Conservation (phyloP, 2,329 filamentous ascomycete species). For the Botryotinia convoluta region DNA sequence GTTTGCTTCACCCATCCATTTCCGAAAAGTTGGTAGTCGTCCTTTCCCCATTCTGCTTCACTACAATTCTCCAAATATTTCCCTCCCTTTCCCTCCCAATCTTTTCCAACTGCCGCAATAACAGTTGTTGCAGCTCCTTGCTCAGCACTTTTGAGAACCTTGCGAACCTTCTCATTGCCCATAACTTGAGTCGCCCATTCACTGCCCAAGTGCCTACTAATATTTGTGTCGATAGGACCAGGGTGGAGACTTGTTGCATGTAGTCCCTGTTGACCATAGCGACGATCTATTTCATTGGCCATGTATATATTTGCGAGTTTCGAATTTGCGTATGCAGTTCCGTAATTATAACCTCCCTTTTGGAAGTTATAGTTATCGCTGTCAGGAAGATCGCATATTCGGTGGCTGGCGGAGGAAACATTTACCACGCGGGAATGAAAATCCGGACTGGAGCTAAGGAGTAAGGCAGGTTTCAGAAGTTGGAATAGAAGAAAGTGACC, state of each 20-base stretch:
- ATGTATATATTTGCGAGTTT: conserved; percentile 2
- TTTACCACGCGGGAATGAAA: conserved; percentile 19
- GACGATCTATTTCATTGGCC: conserved; percentile 4
- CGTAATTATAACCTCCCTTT: neutral
- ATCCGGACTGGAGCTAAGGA: conserved; percentile 35
- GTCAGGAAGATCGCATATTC: neutral
- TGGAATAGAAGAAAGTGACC: conserved; percentile 52
- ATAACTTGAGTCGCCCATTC: neutral
- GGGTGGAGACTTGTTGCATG: conserved; percentile 4
- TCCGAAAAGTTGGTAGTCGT: neutral
- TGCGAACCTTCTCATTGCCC: neutral
- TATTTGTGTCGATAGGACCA: neutral
- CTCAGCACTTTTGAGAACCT: neutral
- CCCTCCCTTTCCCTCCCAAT: neutral
- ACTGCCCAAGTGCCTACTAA: neutral
- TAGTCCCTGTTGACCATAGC: neutral
- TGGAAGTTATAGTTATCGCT: neutral
- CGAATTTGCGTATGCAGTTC: neutral
- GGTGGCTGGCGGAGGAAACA: neutral
- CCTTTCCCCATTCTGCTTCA: neutral
- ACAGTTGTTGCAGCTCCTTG: neutral
- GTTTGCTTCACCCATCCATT: neutral
- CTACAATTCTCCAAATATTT: neutral
- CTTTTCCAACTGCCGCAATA: neutral
- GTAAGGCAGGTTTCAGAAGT: conserved; percentile 45